Evolutionary conservation across 768 basidiomycete species (phyloP), one percentile per base, ranked within the genome.

Genomic region (Auricularia sp.): DNA sequence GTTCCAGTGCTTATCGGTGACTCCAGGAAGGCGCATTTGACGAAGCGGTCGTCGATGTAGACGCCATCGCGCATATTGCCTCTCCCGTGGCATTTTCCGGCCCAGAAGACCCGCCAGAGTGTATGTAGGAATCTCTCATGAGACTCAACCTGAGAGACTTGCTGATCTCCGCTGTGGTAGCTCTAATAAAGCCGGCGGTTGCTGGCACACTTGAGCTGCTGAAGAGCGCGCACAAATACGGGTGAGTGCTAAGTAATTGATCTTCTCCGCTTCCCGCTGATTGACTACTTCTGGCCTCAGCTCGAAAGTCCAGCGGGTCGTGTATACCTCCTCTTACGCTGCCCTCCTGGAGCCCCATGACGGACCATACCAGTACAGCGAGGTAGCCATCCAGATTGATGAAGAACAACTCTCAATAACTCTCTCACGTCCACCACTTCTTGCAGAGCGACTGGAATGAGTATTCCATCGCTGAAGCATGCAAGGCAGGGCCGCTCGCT

Each of bases 11-110:
- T 29, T 35, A 18, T 35, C 12, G 8, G 34, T 16, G 14, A 35
- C 39, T 61, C 29, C 33, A 23, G 10, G n/a, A 34, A 86, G 84
- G 83, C 6, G 88, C 86, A 1, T 94, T 91, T 66, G 89, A 93
- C 71, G 84, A 90, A 61, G 90, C 85, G 0, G 87, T 92, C 65
- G 83, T 85, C 71, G 89, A 81, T 1, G 84, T 92, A 7, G 85
- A 90, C 65, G 91, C 81, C 0, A 83, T 93, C 61, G 80, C 77
- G 43, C 90, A 90, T 69, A 84, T 79, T 3, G 87, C 87, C 0
- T 88, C 87, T 1, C 88, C 56, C 88, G 1, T 80, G 85, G 69
- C 75, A 80, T 63, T 66, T 77, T 33, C 74, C 79, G 1, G 78
- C 76, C 53, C 53, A 1, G 74, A 77, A n/a, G 78, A 84, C 44